A percentile compares a stretch with the other conserved stretches of the same genome.
Conservation (phyloP, 768 basidiomycete genomes). For the Calocybe gangraenosa region DNA sequence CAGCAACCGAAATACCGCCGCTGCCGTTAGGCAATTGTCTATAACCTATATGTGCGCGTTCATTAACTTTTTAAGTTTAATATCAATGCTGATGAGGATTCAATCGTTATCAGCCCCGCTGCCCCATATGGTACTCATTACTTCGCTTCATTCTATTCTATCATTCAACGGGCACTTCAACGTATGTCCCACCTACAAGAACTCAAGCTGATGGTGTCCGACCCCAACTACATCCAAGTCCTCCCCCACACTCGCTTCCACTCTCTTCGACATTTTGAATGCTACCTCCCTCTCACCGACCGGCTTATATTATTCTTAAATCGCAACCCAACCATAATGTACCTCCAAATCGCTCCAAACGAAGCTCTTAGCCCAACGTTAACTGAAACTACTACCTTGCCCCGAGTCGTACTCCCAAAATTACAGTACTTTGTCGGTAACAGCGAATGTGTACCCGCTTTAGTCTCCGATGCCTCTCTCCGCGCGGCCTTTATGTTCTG, state of each 20-base stretch:
- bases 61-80: background rate
- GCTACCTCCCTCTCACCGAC: conserved; percentile 26
- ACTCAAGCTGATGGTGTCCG: conserved; percentile 27
- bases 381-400: conserved; percentile 1
- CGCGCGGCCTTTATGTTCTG: conserved; percentile 34
- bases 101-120: conserved; percentile 17
- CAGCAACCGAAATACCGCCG: conserved; percentile 22
- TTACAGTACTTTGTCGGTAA: conserved; percentile 35
- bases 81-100: too few species aligned
- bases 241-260: conserved; percentile 22
- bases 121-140: conserved; percentile 17
- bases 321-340: conserved; percentile 28
- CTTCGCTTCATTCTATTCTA: conserved; percentile 26
- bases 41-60: conserved; percentile 31
- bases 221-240: conserved; percentile 23
- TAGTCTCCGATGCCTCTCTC: conserved; percentile 23
- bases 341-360: conserved; percentile 30
- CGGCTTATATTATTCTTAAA: conserved; percentile 30
- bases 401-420: conserved; percentile 23
- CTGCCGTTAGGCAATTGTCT: conserved; percentile 25
- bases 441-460: conserved; percentile 24
- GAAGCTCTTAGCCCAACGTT: conserved; percentile 16
- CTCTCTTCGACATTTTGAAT: conserved; percentile 30
- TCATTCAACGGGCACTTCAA: conserved; percentile 24
- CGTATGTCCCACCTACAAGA: conserved; percentile 23